These are phyloP conservation scores for Nemania sp. DNA, from an alignment of 2,329 filamentous ascomycete species.

Conservation along the genomic window DNA sequence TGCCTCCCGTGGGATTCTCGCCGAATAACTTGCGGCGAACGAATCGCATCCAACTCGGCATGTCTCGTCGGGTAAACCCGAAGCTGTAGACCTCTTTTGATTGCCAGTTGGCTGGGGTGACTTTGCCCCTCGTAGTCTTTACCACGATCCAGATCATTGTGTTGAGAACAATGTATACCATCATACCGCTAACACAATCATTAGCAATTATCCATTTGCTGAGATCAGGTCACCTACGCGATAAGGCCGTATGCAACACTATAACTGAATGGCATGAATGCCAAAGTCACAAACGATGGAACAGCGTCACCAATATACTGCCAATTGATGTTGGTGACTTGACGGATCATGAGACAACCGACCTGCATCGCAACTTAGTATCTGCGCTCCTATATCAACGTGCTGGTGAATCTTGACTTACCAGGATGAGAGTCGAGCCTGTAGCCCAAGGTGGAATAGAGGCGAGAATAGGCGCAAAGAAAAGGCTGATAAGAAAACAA, in stretches of 20 bases:
- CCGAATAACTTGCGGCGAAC: conserved; percentile 35
- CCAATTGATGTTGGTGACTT: conserved; percentile 78
- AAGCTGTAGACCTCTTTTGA: conserved; percentile 61
- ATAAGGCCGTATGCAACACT: conserved; percentile 79
- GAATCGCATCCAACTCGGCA: conserved; percentile 61
- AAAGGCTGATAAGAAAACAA: conserved; percentile 72
- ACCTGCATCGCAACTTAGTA: conserved; percentile 50
- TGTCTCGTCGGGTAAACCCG: conserved; percentile 56
- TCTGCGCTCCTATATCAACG: background rate
- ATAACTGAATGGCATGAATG: conserved; percentile 78
- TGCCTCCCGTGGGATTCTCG: conserved; percentile 19
- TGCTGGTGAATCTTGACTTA: conserved; percentile 39
- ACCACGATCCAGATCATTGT: conserved; percentile 55
- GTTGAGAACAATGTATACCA: conserved; percentile 60
- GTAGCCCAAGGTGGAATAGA: conserved; percentile 81
- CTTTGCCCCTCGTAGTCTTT: conserved; percentile 49
- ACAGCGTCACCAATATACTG: conserved; percentile 74
- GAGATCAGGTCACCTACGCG: conserved; percentile 54
- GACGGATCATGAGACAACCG: conserved; percentile 77
- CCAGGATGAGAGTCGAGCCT: conserved; percentile 72
- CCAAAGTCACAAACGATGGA: conserved; percentile 75
- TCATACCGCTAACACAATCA: conserved; percentile 48
- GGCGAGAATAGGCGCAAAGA: conserved; percentile 77
- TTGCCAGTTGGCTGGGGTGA: conserved; percentile 58
- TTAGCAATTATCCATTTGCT: conserved; percentile 19